Conservation (phyloP, 2,329 filamentous ascomycete species). For the Hymenoscyphus repandus region DNA sequence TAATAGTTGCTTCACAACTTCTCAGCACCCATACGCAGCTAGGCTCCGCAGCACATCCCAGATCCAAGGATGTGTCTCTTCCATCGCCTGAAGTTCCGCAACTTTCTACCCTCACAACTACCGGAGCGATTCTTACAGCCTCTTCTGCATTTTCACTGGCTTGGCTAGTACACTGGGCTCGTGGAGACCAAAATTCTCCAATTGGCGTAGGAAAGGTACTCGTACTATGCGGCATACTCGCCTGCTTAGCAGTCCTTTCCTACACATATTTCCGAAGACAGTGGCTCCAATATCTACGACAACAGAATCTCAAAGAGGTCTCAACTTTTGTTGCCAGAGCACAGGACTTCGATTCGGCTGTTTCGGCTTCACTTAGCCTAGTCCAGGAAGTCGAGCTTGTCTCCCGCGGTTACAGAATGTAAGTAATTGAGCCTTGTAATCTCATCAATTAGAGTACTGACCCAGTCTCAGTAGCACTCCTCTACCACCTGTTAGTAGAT, state of each 20-base stretch:
- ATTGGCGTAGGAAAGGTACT: constrained; percentile 52
- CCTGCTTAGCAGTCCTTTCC: constrained; percentile 50
- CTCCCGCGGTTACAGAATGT: constrained; percentile 83
- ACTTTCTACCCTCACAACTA: constrained; percentile 47
- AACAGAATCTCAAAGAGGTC: constrained; percentile 66
- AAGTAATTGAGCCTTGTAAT: constrained; percentile 31
- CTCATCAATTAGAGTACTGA: constrained; percentile 12
- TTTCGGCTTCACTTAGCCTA: constrained; percentile 69
- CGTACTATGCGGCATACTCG: constrained; percentile 40
- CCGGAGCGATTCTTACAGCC: constrained; percentile 62
- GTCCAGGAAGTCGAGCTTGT: constrained; percentile 96
- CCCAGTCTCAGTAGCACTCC: constrained; percentile 64
- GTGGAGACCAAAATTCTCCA: constrained; percentile 44
- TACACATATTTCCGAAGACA: constrained; percentile 73
- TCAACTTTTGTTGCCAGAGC: constrained; percentile 66
- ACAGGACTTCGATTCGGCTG: constrained; percentile 75
- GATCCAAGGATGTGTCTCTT: constrained; percentile 18
- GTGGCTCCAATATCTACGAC: constrained; percentile 73
- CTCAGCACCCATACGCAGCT: constrained; percentile 64
- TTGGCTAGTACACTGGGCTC: constrained; percentile 68
- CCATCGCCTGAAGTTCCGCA: constrained; percentile 20
- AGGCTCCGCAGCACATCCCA: constrained; percentile 32
- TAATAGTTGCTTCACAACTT: constrained; percentile 85
- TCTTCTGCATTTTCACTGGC: constrained; percentile 48
- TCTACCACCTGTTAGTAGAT: constrained; percentile 82